Percentiles rank a stretch among this genome's conserved stretches.
These are phyloP conservation scores for Fusarium bulbicola DNA, from an alignment of 2,329 filamentous ascomycete species.

Conservation along the genomic window DNA sequence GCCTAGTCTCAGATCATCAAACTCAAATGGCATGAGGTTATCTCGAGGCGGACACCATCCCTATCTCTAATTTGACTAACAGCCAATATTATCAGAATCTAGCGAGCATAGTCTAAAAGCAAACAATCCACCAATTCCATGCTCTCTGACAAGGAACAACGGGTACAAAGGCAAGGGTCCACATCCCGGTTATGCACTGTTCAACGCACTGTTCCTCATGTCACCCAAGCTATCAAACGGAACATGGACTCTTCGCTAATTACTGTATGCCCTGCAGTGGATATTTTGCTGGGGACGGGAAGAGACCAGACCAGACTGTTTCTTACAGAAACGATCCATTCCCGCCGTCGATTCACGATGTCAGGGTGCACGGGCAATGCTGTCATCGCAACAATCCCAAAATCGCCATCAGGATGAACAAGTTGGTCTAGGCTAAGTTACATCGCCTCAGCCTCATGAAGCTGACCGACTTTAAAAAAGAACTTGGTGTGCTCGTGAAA, in stretches of 20 bases:
- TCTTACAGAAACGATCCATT: constrained; percentile 24
- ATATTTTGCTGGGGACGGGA: constrained; percentile 26
- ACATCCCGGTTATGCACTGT: constrained; percentile 26
- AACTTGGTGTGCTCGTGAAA: constrained; percentile 29
- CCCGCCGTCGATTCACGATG: constrained; percentile 17
- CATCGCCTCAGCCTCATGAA: constrained; percentile 24
- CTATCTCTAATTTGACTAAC: constrained; percentile 7
- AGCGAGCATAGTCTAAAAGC: constrained; percentile 7
- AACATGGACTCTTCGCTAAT: constrained; percentile 15
- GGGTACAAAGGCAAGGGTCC: constrained; percentile 21
- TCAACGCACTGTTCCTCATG: constrained; percentile 18
- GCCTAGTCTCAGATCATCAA: neutral
- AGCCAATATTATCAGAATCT: constrained; percentile 17
- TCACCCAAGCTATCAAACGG: constrained; percentile 1
- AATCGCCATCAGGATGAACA: neutral
- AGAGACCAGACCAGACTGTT: constrained; percentile 23
- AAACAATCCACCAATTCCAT: neutral
- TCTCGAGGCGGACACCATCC: neutral
- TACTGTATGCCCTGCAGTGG: neutral
- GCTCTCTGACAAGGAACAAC: constrained; percentile 14
- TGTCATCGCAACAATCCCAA: constrained; percentile 11
- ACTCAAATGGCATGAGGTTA: neutral
- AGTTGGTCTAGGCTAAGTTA: neutral
- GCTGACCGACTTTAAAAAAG: constrained; percentile 26
- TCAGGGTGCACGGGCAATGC: constrained; percentile 28